Conservation (phyloP, 768 basidiomycete genomes). For the Boletus huronensis region DNA sequence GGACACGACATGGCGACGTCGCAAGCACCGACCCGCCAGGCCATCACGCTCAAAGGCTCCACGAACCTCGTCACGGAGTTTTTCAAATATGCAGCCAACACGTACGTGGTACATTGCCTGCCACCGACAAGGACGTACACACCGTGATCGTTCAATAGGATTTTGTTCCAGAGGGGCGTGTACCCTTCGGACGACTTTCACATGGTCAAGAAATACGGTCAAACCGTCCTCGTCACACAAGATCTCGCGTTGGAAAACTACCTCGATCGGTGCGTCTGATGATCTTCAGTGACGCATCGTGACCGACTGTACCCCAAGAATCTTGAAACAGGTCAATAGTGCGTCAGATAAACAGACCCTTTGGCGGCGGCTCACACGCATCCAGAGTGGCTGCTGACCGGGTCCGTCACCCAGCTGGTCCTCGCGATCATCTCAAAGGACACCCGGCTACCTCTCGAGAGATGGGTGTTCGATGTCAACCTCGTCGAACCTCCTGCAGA, state of each 20-base stretch:
- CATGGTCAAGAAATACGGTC: slow-evolving; percentile 99
- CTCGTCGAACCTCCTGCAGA: slow-evolving; percentile 64
- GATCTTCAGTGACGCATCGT: not conserved
- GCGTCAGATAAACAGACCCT: slow-evolving; percentile 28
- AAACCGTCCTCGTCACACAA: slow-evolving; percentile 91
- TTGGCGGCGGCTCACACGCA: not conserved
- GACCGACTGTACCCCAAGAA: slow-evolving; percentile 45
- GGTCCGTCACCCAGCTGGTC: slow-evolving; percentile 90
- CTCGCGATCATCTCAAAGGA: slow-evolving; percentile 96
- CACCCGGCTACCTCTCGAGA: slow-evolving; percentile 83
- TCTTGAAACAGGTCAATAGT: slow-evolving; percentile 92
- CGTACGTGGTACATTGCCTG: slow-evolving; percentile 50
- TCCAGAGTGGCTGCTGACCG: slow-evolving; percentile 90
- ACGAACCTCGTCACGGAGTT: slow-evolving; percentile 94
- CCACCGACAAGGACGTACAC: not conserved
- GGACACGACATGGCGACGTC: slow-evolving; percentile 39
- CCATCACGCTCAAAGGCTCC: slow-evolving; percentile 94
- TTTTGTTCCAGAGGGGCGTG: slow-evolving; percentile 93
- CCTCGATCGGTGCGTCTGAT: slow-evolving; percentile 58
- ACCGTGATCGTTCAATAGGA: slow-evolving; percentile 43
- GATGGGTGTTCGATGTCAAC: slow-evolving; percentile 98
- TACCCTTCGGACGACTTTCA: slow-evolving; percentile 98
- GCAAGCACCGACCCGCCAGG: slow-evolving; percentile 54
- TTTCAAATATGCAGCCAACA: slow-evolving; percentile 99
- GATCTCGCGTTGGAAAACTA: slow-evolving; percentile 93